phyloP scores from a whole-genome alignment of 306 rosid genomes.

The Vigna hirtella region DNA sequence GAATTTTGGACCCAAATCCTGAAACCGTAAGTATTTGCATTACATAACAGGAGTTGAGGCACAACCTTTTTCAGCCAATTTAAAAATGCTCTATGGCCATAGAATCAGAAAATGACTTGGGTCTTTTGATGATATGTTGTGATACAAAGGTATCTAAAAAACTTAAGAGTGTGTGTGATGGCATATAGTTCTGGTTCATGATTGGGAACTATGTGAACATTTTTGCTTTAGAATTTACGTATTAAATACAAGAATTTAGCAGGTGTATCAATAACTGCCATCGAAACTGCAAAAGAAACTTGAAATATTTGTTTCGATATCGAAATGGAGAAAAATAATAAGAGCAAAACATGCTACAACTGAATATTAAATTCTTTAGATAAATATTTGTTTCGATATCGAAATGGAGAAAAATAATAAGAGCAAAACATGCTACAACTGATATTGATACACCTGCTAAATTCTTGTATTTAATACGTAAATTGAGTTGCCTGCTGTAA shows the following conservation, averaged over 20 bases:
- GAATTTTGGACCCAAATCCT: constrained; percentile 83
- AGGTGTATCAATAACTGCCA: no score
- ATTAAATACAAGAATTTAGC: no score
- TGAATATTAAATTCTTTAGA: no score
- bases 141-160: constrained; percentile 28
- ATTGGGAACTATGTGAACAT: not conserved
- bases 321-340: not conserved
- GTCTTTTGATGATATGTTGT: constrained; percentile 34
- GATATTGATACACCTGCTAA: not conserved
- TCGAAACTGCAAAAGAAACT: no score
- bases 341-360: no score
- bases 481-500: not conserved
- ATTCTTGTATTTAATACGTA: not conserved
- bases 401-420: not conserved
- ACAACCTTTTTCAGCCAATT: constrained; percentile 6
- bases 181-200: constrained; percentile 9
- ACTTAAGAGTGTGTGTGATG: constrained; percentile 4
- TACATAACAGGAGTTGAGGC: constrained; percentile 29
- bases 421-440: no score
- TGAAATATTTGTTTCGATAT: not conserved
- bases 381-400: not conserved
- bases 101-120: constrained; percentile 33
- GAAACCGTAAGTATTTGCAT: constrained; percentile 65
- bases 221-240: not conserved
- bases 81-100: constrained; percentile 24